phyloP scores from a whole-genome alignment of 1,139 yeast genomes.

The Suzukiozyma palmioleophila region DNA sequence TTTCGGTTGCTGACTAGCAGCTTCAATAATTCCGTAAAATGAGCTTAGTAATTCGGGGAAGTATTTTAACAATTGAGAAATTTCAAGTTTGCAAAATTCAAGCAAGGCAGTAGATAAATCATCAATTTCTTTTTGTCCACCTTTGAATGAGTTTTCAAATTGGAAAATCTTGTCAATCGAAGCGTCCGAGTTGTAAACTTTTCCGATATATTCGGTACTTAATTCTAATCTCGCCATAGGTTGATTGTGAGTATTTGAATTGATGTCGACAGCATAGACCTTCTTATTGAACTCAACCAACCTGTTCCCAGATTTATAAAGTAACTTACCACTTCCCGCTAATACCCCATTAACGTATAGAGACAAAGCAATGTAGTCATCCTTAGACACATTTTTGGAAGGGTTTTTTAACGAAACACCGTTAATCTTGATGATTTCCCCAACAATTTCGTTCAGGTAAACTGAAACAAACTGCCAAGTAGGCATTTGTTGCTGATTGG shows the following conservation, averaged over 20 bases:
- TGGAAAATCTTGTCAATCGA: slow-evolving; percentile 55
- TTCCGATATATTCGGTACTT: slow-evolving; percentile 68
- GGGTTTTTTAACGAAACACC: slow-evolving; percentile 44
- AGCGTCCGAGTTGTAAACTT: slow-evolving; percentile 55
- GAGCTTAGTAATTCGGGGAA: slow-evolving; percentile 49
- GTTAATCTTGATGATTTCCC: slow-evolving; percentile 60
- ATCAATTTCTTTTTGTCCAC: slow-evolving; percentile 41
- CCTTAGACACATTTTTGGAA: slow-evolving; percentile 31
- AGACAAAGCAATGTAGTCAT: slow-evolving; percentile 56
- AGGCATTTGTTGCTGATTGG: slow-evolving; percentile 52
- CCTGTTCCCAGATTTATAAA: slow-evolving; percentile 38
- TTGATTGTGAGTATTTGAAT: slow-evolving; percentile 27
- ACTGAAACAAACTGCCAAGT: slow-evolving; percentile 80
- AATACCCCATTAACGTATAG: slow-evolving; percentile 61
- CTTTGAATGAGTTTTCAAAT: slow-evolving; percentile 47
- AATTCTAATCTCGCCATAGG: slow-evolving; percentile 54
- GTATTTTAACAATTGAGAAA: slow-evolving; percentile 46
- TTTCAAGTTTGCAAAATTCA: slow-evolving; percentile 40
- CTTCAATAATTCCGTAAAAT: slow-evolving; percentile 38
- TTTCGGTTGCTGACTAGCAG: slow-evolving; percentile 18
- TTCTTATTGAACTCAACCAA: slow-evolving; percentile 40
- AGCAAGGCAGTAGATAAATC: slow-evolving; percentile 40
- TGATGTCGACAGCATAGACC: slow-evolving; percentile 32
- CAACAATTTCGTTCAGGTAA: slow-evolving; percentile 67
- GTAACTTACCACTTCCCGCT: slow-evolving; percentile 51